Evolutionary conservation across 345 rosid species (phyloP).

Genomic region (Excoecaria cochinchinensis): DNA sequence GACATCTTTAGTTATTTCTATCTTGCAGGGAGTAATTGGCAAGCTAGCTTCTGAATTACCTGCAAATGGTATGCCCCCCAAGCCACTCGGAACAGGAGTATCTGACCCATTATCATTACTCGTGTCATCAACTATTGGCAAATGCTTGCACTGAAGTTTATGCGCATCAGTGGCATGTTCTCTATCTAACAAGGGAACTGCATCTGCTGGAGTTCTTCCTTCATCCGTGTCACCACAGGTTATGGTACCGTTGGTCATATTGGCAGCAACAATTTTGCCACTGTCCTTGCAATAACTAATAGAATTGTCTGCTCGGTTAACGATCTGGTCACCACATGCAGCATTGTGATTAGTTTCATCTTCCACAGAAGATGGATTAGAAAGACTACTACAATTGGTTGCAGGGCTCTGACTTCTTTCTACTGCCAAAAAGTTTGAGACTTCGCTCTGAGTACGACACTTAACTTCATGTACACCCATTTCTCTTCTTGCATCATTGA

Average conservation of each 20-base stretch:
- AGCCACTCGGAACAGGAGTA: slow-evolving; percentile 38
- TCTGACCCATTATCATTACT: slow-evolving; percentile 45
- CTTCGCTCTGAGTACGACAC: slow-evolving; percentile 39
- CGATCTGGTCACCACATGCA: slow-evolving; percentile 40
- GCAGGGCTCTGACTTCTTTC: slow-evolving; percentile 93
- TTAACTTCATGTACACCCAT: slow-evolving; percentile 50
- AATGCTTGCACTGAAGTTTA: slow-evolving; percentile 41
- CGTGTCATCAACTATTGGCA: slow-evolving; percentile 33
- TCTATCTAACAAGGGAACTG: slow-evolving; percentile 35
- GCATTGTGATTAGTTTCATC: slow-evolving; percentile 70
- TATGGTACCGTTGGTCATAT: slow-evolving; percentile 29
- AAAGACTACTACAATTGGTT: slow-evolving; percentile 89
- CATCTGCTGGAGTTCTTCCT: slow-evolving; percentile 32
- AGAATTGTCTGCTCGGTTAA: slow-evolving; percentile 47
- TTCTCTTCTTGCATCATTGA: slow-evolving; percentile 47
- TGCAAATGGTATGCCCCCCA: slow-evolving; percentile 43
- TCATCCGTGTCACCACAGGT: slow-evolving; percentile 27
- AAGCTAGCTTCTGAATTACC: slow-evolving; percentile 49
- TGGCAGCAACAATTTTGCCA: slow-evolving; percentile 39
- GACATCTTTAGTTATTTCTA: slow-evolving; percentile 52
- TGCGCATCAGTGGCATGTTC: slow-evolving; percentile 28
- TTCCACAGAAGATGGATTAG: slow-evolving; percentile 79
- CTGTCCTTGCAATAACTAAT: slow-evolving; percentile 34
- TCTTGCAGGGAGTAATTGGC: slow-evolving; percentile 78
- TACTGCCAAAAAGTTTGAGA: slow-evolving; percentile 35